Evolutionary conservation across 2,329 filamentous ascomycete genomes (phyloP).

Genomic region (Aspergillus tamarii): DNA sequence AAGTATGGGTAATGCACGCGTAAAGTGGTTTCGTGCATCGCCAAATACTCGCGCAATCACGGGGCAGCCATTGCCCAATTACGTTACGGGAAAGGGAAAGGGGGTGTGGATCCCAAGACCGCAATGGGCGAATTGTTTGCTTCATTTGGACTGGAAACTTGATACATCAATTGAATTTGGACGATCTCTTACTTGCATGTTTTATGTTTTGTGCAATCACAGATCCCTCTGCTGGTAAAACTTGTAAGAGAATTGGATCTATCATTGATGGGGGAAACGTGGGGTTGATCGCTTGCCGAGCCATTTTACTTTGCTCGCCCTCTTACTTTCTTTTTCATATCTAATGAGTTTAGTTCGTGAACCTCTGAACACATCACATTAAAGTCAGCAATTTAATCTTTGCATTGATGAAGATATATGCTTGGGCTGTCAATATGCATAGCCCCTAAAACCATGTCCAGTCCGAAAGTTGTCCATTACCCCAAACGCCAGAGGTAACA

Average conservation of each 20-base stretch:
- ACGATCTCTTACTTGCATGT: neutral
- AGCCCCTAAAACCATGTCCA: neutral
- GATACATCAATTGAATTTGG: slow-evolving; percentile 1
- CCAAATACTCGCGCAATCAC: slow-evolving; percentile 44
- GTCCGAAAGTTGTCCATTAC: neutral
- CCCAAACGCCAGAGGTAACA: slow-evolving; percentile 6
- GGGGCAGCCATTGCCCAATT: slow-evolving; percentile 30
- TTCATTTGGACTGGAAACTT: neutral
- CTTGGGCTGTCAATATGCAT: neutral
- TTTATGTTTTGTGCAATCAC: neutral
- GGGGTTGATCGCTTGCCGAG: neutral
- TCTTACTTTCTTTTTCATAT: neutral
- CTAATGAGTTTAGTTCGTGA: neutral
- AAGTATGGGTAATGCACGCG: slow-evolving; percentile 30
- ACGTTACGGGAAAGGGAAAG: slow-evolving; percentile 5
- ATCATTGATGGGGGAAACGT: neutral
- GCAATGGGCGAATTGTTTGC: neutral
- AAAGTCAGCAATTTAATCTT: neutral
- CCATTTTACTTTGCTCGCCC: neutral
- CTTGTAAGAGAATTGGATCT: neutral
- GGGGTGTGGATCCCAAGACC: neutral
- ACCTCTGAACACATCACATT: neutral
- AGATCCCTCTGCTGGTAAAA: neutral
- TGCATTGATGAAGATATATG: neutral
- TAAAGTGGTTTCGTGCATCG: slow-evolving; percentile 38